phyloP scores from a whole-genome alignment of 1,139 yeast species.

The Nakaseomyces bracarensis region DNA sequence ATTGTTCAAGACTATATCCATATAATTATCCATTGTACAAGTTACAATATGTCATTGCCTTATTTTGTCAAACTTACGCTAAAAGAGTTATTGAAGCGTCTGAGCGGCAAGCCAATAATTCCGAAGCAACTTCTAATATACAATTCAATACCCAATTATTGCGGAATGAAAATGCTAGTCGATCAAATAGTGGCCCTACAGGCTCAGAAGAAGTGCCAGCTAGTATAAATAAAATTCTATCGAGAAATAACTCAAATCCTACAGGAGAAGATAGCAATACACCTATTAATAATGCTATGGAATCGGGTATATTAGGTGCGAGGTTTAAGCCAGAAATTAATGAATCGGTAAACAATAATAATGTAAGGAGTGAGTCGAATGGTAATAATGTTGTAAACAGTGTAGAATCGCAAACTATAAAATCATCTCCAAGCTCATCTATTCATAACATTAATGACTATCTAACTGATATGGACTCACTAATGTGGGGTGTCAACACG shows the following conservation, averaged over 20 bases:
- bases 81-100: conserved; percentile 38
- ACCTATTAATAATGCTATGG: not conserved
- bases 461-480: conserved; percentile 23
- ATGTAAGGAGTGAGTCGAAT: not conserved
- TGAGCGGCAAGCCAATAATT: conserved; percentile 4
- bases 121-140: not conserved
- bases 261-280: not conserved
- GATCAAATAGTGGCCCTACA: not conserved
- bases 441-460: conserved; percentile 23
- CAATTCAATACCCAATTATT: conserved; percentile 10
- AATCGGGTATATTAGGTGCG: not conserved
- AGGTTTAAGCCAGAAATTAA: not conserved
- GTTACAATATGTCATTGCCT: conserved; percentile 45
- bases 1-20: conserved; percentile 32
- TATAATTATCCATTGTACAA: conserved; percentile 46
- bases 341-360: not conserved
- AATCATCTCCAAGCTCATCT: conserved; percentile 17
- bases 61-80: conserved; percentile 54
- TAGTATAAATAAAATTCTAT: conserved; percentile 1
- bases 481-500: conserved; percentile 25
- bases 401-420: conserved; percentile 1
- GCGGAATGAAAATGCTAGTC: not conserved
- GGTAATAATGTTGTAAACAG: not conserved
- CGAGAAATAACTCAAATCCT: not conserved
- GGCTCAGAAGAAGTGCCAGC: not conserved